These are phyloP conservation scores for Trichomonas vaginalis DNA, from an alignment of 208 protist species.

Conservation along the genomic window DNA sequence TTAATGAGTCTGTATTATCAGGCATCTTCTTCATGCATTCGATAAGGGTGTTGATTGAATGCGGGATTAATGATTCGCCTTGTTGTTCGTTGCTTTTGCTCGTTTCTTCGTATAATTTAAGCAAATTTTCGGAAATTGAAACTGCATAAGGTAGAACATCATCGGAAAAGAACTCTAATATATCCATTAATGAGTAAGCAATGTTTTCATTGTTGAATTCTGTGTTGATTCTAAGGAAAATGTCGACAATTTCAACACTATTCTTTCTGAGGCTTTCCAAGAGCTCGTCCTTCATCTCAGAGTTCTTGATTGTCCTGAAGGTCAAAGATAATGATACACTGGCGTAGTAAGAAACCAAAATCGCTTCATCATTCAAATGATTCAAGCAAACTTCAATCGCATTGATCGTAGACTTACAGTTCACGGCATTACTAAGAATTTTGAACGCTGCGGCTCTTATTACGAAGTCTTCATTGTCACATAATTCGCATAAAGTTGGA, in stretches of 20 bases:
- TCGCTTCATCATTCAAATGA: not conserved
- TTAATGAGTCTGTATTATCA: not conserved
- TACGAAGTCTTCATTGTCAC: not conserved
- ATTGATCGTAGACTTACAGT: not conserved
- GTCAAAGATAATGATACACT: not conserved
- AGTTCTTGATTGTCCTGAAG: not conserved
- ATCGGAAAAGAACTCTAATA: not conserved
- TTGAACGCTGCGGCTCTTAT: not conserved
- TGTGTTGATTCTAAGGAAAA: not conserved
- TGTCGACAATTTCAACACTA: not conserved
- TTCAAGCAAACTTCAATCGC: not conserved
- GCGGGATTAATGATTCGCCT: not conserved
- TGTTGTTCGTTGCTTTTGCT: not conserved
- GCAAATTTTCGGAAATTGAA: not conserved
- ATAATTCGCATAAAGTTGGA: not conserved
- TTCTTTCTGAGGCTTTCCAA: not conserved
- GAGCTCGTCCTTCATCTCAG: not conserved
- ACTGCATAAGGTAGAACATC: not conserved
- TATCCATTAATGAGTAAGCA: not conserved
- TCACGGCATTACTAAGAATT: not conserved
- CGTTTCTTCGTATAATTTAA: not conserved
- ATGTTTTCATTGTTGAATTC: not conserved
- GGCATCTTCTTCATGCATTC: not conserved
- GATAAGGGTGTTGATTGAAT: not conserved
- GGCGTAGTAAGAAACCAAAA: not conserved